Evolutionary conservation across 495 filamentous ascomycete species (phyloP), one percentile per base, ranked within the genome.

Genomic region (Acidomyces sp.): DNA sequence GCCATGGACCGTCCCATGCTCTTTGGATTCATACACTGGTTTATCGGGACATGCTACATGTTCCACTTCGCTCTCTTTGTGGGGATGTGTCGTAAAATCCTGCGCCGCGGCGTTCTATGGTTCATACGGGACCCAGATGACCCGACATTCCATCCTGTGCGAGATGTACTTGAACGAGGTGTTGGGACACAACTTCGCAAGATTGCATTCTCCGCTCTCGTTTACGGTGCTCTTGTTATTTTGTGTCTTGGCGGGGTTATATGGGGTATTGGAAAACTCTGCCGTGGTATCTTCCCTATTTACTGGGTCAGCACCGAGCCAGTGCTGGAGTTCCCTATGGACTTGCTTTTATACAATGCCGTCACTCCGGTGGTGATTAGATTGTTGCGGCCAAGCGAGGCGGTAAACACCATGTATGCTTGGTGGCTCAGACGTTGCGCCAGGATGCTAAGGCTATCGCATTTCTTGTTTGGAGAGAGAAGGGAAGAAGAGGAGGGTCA

Each of bases 11-110:
- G 77, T 43, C 87, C 88, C 0, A 66, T 85, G 29, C 94, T 85
- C 0, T 92, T 84, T 4, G 73, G 87, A 15, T 99, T 99, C 55
- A 80, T 96, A 17, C 90, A 99, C 59, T 99, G 90, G 90, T 99
- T 99, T 57, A 77, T 93, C 34, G 90, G 90, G 16, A 99, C 90
- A 4, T 93, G 86, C 48, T 99, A 99, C 61, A 99, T 99, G 90
- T 99, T 99, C 60, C 90, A 99, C 56, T 99, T 99, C 57, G 90
- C 90, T 16, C 68, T 96, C 11, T 99, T 99, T 56, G 90, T 99
- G 31, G 86, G 87, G 29, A 96, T 99, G 90, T 99, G 90, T 61
- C 77, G 90, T 35, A 95, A 94, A 65, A 93, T 96, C 37, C 79
- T 99, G 78, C 75, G 90, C 45, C 79, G 68, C 35, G 90, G 90